These are phyloP conservation scores for Starmerella geochares DNA, from an alignment of 805 yeast genomes.

Conservation along the genomic window DNA sequence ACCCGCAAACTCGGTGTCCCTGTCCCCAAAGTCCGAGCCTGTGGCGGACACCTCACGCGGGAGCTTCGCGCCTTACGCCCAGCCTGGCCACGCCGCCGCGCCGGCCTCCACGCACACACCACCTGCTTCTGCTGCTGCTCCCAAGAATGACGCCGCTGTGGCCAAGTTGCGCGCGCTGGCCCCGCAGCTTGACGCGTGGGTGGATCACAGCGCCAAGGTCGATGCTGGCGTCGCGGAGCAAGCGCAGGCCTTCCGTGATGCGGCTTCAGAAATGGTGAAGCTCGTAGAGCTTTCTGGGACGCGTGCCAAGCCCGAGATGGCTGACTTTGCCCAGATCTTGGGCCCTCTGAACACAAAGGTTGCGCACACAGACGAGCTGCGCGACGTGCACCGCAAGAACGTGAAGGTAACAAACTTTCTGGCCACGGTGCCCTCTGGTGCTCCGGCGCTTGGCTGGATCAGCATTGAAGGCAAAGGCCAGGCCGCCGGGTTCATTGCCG, in stretches of 20 bases:
- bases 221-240: constrained; percentile 23
- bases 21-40: constrained; percentile 5
- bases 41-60: not conserved
- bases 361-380: constrained; percentile 47
- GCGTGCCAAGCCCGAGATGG: constrained; percentile 46
- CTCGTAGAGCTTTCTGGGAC: constrained; percentile 46
- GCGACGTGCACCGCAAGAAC: constrained; percentile 66
- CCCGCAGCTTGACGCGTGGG: constrained; percentile 14
- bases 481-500: constrained; percentile 61
- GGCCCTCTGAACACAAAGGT: constrained; percentile 59
- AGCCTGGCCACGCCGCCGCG: not conserved
- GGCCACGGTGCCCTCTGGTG: constrained; percentile 79
- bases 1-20: not conserved
- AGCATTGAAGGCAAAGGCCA: constrained; percentile 43
- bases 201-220: constrained; percentile 11
- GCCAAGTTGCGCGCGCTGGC: not conserved
- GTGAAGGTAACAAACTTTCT: constrained; percentile 52
- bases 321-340: constrained; percentile 46
- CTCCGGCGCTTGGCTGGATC: constrained; percentile 87
- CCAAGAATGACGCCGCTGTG: not conserved
- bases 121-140: constrained; percentile 8
- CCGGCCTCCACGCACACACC: not conserved
- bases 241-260: constrained; percentile 33
- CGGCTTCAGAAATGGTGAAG: constrained; percentile 20
- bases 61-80: not conserved